phyloP scores from a whole-genome alignment of 2,329 filamentous ascomycete genomes.

The Aspergillus sp. region DNA sequence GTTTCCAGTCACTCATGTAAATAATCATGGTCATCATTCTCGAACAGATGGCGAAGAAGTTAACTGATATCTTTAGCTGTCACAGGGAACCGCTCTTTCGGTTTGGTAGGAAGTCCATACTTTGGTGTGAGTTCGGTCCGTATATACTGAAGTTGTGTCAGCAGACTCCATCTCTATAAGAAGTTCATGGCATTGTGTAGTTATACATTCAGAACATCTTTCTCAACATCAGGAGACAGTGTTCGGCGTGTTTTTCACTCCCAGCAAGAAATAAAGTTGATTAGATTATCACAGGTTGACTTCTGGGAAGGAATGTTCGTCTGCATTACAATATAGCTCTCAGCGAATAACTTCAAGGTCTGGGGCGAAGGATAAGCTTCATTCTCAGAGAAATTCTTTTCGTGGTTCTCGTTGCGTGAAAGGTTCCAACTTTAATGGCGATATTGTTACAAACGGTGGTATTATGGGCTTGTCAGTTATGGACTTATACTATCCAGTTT shows the following conservation, averaged over 20 bases:
- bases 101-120: constrained; percentile 9
- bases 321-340: constrained; percentile 7
- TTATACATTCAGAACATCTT: constrained; percentile 11
- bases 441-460: neutral
- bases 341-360: constrained; percentile 10
- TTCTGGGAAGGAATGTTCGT: constrained; percentile 6
- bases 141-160: constrained; percentile 10
- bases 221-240: constrained; percentile 5
- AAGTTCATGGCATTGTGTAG: neutral
- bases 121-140: constrained; percentile 7
- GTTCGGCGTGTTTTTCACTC: constrained; percentile 9
- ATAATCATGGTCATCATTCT: constrained; percentile 6
- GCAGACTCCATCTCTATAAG: constrained; percentile 1
- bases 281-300: constrained; percentile 4
- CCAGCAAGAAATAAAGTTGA: constrained; percentile 7
- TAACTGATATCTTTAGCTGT: constrained; percentile 11
- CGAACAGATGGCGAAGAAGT: constrained; percentile 9
- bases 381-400: constrained; percentile 2
- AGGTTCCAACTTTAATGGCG: constrained; percentile 1
- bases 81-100: constrained; percentile 1
- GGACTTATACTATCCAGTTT: neutral
- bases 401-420: constrained; percentile 1
- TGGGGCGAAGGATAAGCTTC: constrained; percentile 5
- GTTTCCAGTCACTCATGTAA: no score
- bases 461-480: neutral